Conservation (phyloP, 176 grass and related monocot genomes). For the maize (Zea mays) region Zm-B73-REFERENCE-NAM-5.0 NC_050101.1:52390001-52390500, state of each 20-base stretch:
- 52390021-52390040: background rate
- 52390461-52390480: background rate
- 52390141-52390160: conserved; percentile 13
- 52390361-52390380: conserved; percentile 90
- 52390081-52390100: conserved; percentile 1
- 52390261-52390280: background rate
- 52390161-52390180: background rate
- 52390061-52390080: conserved; percentile 26
- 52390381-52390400: conserved; percentile 37
- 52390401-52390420: background rate
- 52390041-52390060: conserved; percentile 5
- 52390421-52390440: background rate
- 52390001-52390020: too few relatives aligned
- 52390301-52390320: conserved; percentile 98
- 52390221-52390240: background rate
- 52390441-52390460: background rate
- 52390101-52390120: background rate
- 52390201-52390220: background rate
- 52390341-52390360: conserved; percentile 88
- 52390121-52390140: background rate
- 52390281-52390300: conserved; percentile 73
- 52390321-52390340: conserved; percentile 96
- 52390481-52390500: conserved; percentile 82
- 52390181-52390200: conserved; percentile 13
- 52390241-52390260: background rate